Conservation (phyloP, 306 rosid genomes). For the Citrullus amarus region DNA sequence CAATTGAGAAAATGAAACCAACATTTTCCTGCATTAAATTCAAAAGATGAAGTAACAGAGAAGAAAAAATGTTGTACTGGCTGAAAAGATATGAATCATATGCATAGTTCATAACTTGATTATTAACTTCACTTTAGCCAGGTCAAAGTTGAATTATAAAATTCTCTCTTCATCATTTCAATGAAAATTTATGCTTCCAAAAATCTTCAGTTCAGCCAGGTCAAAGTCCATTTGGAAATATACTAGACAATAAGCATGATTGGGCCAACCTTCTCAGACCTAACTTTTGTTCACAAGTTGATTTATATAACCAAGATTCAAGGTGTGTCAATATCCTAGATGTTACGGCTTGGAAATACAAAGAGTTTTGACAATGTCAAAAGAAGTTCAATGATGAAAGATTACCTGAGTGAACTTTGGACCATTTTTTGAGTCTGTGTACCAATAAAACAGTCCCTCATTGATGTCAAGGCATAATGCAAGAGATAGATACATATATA, state of each 20-base stretch:
- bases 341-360: not conserved
- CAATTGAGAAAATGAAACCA: slow-evolving; percentile 73
- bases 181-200: too few species aligned
- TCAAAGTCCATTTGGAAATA: not conserved
- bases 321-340: not conserved
- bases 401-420: slow-evolving; percentile 85
- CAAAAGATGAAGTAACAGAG: not conserved
- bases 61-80: not conserved
- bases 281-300: not conserved
- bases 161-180: too few species aligned
- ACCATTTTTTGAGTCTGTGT: slow-evolving; percentile 70
- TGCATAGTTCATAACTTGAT: not conserved
- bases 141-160: not conserved
- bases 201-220: too few species aligned
- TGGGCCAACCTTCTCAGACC: not conserved
- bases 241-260: not conserved
- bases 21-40: slow-evolving; percentile 54
- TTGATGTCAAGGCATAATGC: slow-evolving; percentile 67
- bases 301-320: not conserved
- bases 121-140: not conserved
- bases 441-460: slow-evolving; percentile 96
- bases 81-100: not conserved
- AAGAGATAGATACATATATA: slow-evolving; percentile 72
- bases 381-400: not conserved
- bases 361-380: not conserved